Percentiles rank a stretch among this genome's conserved stretches.
phyloP scores from a whole-genome alignment of 2,329 filamentous ascomycete genomes.

The Zymoseptoria passerinii region DNA sequence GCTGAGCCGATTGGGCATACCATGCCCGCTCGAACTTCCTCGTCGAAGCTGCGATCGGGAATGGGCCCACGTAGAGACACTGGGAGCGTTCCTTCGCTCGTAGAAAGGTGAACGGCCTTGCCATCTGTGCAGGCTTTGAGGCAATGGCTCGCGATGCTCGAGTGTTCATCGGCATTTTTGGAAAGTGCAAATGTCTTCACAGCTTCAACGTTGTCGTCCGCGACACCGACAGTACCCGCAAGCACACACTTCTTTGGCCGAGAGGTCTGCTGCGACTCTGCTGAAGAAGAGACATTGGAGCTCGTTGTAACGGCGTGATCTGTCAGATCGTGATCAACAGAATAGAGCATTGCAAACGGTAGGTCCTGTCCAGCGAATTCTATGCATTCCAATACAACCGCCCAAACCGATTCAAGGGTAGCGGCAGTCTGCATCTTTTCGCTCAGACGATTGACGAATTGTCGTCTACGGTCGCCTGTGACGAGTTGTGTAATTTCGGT shows the following conservation, averaged over 20 bases:
- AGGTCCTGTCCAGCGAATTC: constrained; percentile 16
- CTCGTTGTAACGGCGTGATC: constrained; percentile 4
- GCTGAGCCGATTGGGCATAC: constrained; percentile 33
- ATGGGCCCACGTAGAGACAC: constrained; percentile 22
- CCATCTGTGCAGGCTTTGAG: constrained; percentile 25
- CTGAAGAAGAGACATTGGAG: constrained; percentile 4
- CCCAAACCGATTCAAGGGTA: constrained; percentile 20
- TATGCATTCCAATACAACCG: constrained; percentile 14
- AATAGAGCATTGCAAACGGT: constrained; percentile 23
- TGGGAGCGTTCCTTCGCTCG: constrained; percentile 25
- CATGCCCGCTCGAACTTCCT: constrained; percentile 28
- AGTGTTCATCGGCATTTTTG: constrained; percentile 4
- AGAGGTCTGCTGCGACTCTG: constrained; percentile 2
- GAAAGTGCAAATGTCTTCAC: constrained; percentile 19
- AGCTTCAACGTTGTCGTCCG: constrained; percentile 17
- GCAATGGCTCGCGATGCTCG: constrained; percentile 21
- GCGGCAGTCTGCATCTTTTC: constrained; percentile 9
- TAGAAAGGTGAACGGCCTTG: constrained; percentile 25
- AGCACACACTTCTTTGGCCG: constrained; percentile 17
- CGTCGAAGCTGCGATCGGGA: constrained; percentile 30
- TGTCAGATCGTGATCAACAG: constrained; percentile 14
- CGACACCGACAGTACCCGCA: constrained; percentile 22
- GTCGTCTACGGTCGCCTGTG: constrained; percentile 17
- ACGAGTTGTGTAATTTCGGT: constrained; percentile 19
- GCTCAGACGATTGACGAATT: constrained; percentile 13